Conservation (phyloP, 495 filamentous ascomycete species). For the Jackrogersella multiformis region DNA sequence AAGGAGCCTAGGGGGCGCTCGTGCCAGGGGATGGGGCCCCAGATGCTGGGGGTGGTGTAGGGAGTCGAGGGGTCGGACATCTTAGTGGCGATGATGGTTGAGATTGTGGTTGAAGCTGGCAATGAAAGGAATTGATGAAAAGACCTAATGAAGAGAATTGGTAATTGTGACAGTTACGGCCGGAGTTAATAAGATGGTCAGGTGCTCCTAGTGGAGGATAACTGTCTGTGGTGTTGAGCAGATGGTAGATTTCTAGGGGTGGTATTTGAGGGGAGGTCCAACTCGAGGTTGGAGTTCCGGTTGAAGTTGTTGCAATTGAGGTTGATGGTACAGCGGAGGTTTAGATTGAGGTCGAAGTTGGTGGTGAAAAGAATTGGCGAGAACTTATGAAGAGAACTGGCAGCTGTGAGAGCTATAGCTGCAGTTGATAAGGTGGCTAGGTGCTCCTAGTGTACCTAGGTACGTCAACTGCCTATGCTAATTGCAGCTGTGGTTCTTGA, state of each 20-base stretch:
- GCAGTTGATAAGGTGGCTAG: background rate
- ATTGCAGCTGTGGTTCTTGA: background rate
- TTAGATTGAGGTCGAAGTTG: background rate
- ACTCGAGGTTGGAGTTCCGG: background rate
- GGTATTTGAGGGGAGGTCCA: background rate
- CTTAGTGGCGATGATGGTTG: background rate
- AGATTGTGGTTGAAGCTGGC: background rate
- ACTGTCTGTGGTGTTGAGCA: background rate
- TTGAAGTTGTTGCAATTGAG: background rate
- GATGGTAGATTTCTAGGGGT: no score
- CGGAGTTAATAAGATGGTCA: no score
- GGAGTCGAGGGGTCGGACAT: no score
- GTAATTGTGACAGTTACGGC: no score
- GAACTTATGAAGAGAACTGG: background rate
- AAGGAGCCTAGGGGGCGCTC: conserved; percentile 6
- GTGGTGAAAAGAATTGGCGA: background rate
- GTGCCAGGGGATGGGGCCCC: background rate
- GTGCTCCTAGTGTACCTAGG: background rate
- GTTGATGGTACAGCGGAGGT: no score
- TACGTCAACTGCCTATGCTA: background rate
- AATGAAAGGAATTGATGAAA: no score
- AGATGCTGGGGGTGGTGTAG: conserved; percentile 8
- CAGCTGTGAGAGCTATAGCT: background rate
- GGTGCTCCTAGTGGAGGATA: background rate
- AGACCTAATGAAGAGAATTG: no score